Evolutionary conservation across 331 rosid species (phyloP).

Genomic region (Pyrus hybrid): DNA sequence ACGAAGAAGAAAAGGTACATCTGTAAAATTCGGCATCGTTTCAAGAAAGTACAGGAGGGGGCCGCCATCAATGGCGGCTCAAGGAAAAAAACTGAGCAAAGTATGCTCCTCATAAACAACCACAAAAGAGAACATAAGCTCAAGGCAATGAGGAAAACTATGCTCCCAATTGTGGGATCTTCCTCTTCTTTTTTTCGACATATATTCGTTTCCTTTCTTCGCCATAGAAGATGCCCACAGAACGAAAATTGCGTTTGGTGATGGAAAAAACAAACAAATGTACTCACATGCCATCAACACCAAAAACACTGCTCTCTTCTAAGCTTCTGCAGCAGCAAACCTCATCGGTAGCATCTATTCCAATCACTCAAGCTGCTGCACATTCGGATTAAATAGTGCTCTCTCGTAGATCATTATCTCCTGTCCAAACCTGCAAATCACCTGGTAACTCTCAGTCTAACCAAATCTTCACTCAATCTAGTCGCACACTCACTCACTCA

Average conservation of each 20-base stretch:
- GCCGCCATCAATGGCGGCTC: slow-evolving; percentile 9
- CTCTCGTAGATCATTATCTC: slow-evolving; percentile 32
- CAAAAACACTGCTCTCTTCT: slow-evolving; percentile 22
- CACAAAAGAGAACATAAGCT: slow-evolving; percentile 16
- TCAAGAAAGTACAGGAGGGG: slow-evolving; percentile 4
- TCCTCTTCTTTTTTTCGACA: neutral
- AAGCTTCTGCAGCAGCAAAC: slow-evolving; percentile 27
- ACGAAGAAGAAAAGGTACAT: neutral
- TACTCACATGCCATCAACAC: slow-evolving; percentile 36
- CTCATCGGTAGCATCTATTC: slow-evolving; percentile 16
- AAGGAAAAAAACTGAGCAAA: neutral
- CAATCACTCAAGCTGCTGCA: slow-evolving; percentile 28
- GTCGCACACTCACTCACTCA: neutral
- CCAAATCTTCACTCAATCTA: neutral
- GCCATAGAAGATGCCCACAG: slow-evolving; percentile 22
- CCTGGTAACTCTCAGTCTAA: neutral
- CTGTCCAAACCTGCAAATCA: slow-evolving; percentile 43
- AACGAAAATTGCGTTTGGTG: slow-evolving; percentile 28
- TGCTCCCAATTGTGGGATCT: slow-evolving; percentile 17
- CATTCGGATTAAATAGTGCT: slow-evolving; percentile 3
- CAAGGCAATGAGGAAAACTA: slow-evolving; percentile 6
- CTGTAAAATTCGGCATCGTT: neutral
- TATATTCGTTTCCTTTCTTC: slow-evolving; percentile 11
- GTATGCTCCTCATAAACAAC: neutral
- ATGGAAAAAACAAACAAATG: slow-evolving; percentile 30